A percentile compares a stretch with the other conserved stretches of the same genome.
Evolutionary conservation across 208 protist species (phyloP).

Genomic region (Wallacemonas collosoma): DNA sequence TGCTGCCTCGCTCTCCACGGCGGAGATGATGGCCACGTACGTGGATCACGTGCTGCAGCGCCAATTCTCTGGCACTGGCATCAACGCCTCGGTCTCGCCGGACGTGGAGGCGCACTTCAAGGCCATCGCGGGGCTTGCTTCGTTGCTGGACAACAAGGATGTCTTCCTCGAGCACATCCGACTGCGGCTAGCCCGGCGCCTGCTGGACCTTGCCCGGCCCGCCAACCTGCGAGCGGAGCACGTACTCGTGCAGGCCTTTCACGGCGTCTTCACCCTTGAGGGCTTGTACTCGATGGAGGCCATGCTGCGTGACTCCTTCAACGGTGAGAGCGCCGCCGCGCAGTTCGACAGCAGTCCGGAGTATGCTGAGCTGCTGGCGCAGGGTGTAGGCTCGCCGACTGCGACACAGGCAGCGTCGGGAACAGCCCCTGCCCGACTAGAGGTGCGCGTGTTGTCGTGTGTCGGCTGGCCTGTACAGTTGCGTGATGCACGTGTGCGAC

Average conservation of each 20-base stretch:
- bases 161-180: slow-evolving; percentile 62
- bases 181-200: slow-evolving; percentile 46
- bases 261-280: slow-evolving; percentile 39
- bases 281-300: slow-evolving; percentile 48
- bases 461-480: slow-evolving; percentile 39
- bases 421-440: not conserved
- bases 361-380: slow-evolving; percentile 26
- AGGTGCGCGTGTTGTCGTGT: slow-evolving; percentile 29
- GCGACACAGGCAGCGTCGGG: slow-evolving; percentile 24
- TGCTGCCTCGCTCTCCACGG: slow-evolving; percentile 30
- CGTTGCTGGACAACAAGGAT: slow-evolving; percentile 66
- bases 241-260: slow-evolving; percentile 48
- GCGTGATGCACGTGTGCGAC: slow-evolving; percentile 13
- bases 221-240: slow-evolving; percentile 51
- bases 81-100: slow-evolving; percentile 15
- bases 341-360: slow-evolving; percentile 32
- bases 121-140: slow-evolving; percentile 38
- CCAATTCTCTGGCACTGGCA: slow-evolving; percentile 17
- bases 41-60: slow-evolving; percentile 36
- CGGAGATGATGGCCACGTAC: slow-evolving; percentile 55
- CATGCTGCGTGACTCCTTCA: slow-evolving; percentile 73
- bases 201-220: slow-evolving; percentile 31
- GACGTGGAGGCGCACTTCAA: slow-evolving; percentile 23
- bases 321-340: slow-evolving; percentile 23
- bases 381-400: not conserved